A percentile compares a stretch with the other conserved stretches of the same genome.
Conservation (phyloP, 2,329 filamentous ascomycete species). For the Ceratocystis colombiana region DNA sequence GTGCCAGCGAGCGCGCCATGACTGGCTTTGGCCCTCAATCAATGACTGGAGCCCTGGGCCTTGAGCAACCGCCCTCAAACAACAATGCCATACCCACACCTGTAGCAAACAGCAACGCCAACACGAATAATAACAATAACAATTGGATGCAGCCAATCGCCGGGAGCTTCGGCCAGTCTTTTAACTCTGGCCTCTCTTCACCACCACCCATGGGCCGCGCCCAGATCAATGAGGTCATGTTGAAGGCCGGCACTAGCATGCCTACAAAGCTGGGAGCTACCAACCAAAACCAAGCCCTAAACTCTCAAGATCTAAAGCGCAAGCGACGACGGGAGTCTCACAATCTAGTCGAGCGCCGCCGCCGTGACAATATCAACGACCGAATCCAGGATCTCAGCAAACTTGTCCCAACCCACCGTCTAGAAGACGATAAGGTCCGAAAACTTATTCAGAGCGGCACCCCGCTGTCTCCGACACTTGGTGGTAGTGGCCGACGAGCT, state of each 20-base stretch:
- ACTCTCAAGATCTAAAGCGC: constrained; percentile 87
- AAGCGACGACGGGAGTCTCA: constrained; percentile 87
- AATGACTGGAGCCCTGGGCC: constrained; percentile 55
- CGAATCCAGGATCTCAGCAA: constrained; percentile 93
- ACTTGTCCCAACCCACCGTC: constrained; percentile 78
- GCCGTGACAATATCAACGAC: constrained; percentile 97
- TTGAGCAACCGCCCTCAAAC: constrained; percentile 50
- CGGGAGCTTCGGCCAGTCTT: constrained; percentile 71
- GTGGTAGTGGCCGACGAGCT: constrained; percentile 65
- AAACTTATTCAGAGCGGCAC: constrained; percentile 91
- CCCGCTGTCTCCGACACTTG: constrained; percentile 72
- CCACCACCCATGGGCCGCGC: constrained; percentile 60
- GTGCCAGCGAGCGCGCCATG: constrained; percentile 33
- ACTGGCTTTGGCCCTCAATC: constrained; percentile 65
- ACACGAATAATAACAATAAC: constrained; percentile 17
- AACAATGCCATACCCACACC: constrained; percentile 64
- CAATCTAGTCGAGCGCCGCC: constrained; percentile 87
- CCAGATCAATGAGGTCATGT: constrained; percentile 80
- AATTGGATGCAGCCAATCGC: constrained; percentile 51
- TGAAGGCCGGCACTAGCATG: constrained; percentile 79
- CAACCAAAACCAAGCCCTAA: constrained; percentile 36
- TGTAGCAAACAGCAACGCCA: constrained; percentile 49
- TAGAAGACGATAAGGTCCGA: constrained; percentile 94
- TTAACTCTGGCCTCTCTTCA: constrained; percentile 80
- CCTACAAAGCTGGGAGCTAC: constrained; percentile 65